Percentiles rank a stretch among this genome's conserved stretches.
These are phyloP conservation scores for Trichoderma afroharzianum DNA, from an alignment of 2,329 filamentous ascomycete species.

Conservation along the genomic window DNA sequence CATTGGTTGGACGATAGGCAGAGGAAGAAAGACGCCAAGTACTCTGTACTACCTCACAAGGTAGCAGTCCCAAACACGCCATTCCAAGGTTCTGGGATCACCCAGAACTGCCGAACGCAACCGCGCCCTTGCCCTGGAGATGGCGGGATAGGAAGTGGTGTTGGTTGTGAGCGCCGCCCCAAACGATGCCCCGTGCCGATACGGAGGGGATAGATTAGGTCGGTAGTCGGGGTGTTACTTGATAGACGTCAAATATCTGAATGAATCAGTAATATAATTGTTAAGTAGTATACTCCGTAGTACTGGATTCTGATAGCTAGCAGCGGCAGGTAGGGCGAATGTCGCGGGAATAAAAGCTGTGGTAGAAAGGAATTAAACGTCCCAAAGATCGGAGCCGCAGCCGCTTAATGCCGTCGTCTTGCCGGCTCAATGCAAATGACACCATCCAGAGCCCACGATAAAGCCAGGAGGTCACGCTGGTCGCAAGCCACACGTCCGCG, in stretches of 20 bases:
- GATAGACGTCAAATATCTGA: not conserved
- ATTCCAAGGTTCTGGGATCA: not conserved
- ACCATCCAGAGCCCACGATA: not conserved
- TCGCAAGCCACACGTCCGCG: not conserved
- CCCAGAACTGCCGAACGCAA: not conserved
- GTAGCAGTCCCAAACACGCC: not conserved
- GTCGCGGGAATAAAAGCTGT: not conserved
- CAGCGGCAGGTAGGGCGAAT: not conserved
- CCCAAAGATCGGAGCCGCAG: constrained; percentile 1
- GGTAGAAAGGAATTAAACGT: not conserved
- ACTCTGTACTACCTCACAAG: not conserved
- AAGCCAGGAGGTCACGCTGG: not conserved
- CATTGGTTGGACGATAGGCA: not conserved
- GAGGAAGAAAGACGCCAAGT: not conserved
- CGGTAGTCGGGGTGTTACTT: not conserved
- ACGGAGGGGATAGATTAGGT: not conserved
- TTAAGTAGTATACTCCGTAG: not conserved
- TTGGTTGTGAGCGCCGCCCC: not conserved
- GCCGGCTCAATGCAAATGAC: constrained; percentile 2
- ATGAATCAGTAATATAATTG: no score
- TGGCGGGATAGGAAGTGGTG: not conserved
- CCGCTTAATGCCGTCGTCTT: constrained; percentile 10
- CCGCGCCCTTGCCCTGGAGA: no score
- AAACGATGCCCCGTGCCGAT: not conserved
- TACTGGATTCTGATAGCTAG: not conserved